Evolutionary conservation across 1,139 yeast genomes (phyloP), one percentile per base, ranked within the genome.

Genomic region (Eremothecium cymbalariae): DNA sequence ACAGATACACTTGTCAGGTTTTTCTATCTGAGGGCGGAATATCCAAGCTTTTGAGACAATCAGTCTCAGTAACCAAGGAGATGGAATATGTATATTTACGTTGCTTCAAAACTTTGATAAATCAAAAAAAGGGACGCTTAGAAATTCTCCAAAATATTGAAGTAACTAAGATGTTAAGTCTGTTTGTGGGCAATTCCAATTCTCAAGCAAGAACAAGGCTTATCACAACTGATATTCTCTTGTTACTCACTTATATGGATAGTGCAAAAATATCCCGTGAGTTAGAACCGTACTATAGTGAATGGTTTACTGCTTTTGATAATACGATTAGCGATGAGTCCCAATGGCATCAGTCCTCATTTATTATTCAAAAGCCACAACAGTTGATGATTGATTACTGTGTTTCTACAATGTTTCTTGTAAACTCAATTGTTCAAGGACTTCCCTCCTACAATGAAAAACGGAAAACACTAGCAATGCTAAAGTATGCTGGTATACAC

Each of bases 361-460:
- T 35, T 9, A 25, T 38, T 20, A 22, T 41, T 8, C 26, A 36
- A 15, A 40, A 39, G 20, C 43, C 43, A 7, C 43, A 45, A 8
- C 37, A 42, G 24, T 20, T 34, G 33, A 40, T 37, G 23, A 28
- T 24, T 12, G 46, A 47, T 22, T 46, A 44, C 36, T 38, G 45
- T n/a, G 33, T 45, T 4, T 45, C 53, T 2, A 37, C 46, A 4
- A 11, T 50, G 19, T 47, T 50, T 26, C 35, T 52, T 8, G 28
- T 53, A 8, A 49, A 51, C 21, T 50, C 57, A 3, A 47, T 53
- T 12, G 28, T 50, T 14, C 49, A 53, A 32, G 49, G 44, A 4
- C 35, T 45, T n/a, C 40, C 49, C 12, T 39, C 46, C 11, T 27
- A 39, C 22, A 39, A 39, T 12, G 40, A 36, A 20, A 50, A 48